Evolutionary conservation across 441 rosid genomes (phyloP).

Genomic region (Populus hybrid): DNA sequence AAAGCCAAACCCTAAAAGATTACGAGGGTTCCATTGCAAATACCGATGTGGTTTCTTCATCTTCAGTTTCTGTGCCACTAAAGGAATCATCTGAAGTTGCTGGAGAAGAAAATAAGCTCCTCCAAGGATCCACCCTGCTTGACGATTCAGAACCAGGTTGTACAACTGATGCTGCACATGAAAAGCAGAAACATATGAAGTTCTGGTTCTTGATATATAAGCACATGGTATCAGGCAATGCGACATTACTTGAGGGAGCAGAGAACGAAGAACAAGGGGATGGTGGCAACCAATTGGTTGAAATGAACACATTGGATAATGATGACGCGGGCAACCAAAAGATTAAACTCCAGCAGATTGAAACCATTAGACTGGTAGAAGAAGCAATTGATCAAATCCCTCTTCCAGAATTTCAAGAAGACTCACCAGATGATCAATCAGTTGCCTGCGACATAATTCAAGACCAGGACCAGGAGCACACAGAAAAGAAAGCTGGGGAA

Average conservation of each 20-base stretch:
- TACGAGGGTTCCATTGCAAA: conserved; percentile 11
- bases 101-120: conserved; percentile 24
- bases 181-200: conserved; percentile 51
- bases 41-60: conserved; percentile 13
- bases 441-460: conserved; percentile 15
- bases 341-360: conserved; percentile 41
- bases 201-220: conserved; percentile 77
- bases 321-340: conserved; percentile 26
- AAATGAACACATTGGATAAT: conserved; percentile 17
- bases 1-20: conserved; percentile 2
- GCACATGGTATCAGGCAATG: conserved; percentile 68
- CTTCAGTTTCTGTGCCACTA: conserved; percentile 10
- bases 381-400: conserved; percentile 87
- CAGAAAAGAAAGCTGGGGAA: conserved; percentile 25
- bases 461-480: conserved; percentile 15
- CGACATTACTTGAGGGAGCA: conserved; percentile 28
- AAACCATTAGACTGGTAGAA: conserved; percentile 82
- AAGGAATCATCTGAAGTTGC: conserved; percentile 20
- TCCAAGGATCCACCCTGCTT: conserved; percentile 17
- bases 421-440: conserved; percentile 30
- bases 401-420: conserved; percentile 53
- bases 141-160: conserved; percentile 31
- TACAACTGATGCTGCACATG: conserved; percentile 25
- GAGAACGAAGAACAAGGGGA: conserved; percentile 31
- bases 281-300: conserved; percentile 16